Base-by-base conservation (phyloP, 768 basidiomycete genomes). In the Lactifluus pinguis region DNA sequence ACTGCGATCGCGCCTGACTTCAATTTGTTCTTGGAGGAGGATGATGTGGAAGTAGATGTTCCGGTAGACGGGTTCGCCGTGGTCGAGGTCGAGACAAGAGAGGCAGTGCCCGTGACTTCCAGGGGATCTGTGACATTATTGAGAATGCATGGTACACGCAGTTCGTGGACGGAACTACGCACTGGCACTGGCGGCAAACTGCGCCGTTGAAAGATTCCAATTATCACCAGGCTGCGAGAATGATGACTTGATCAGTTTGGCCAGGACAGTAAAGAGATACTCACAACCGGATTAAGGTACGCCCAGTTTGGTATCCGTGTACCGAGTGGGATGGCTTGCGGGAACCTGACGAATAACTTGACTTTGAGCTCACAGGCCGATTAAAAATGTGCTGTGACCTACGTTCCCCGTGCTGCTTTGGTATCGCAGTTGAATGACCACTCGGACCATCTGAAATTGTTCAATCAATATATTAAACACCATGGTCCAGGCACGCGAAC, bases 1-100 rank as follows among this genome's bases (percentile, higher is more conserved):
- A 84, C 85, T 0, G 80, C 82, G 38, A 87, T 85, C 25, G 25
- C 25, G 2, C 84, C 85, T 3, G 80, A 76, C 64, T 80, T 72
- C 25, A 25, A 1, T 25, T 25, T 25, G 17, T 53, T 9, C 9
- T 42, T 41, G 2, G 49, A 39, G 41, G 25, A 39, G 0, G 57
- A 6, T 17, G 21, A 6, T 11, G 21, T 7, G 17, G 44, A 1
- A 36, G 29, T 14, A 15, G 55, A 32, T 2, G 25, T 25, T 25
- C 17, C 6, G 14, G 39, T 48, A 14, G 60, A 47, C 7, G 47
- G 49, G 29, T 25, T 32, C 6, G 10, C 45, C n/a, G 4, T 21
- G 19, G 45, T 42, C 30, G 45, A n/a, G 11, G 29, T 34, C 14
- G 50, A 39, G 21, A 30, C 5, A 30, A 38, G 30, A 13, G 42